Evolutionary conservation across 345 rosid species (phyloP).

Genomic region (Hibiscus mutabilis): DNA sequence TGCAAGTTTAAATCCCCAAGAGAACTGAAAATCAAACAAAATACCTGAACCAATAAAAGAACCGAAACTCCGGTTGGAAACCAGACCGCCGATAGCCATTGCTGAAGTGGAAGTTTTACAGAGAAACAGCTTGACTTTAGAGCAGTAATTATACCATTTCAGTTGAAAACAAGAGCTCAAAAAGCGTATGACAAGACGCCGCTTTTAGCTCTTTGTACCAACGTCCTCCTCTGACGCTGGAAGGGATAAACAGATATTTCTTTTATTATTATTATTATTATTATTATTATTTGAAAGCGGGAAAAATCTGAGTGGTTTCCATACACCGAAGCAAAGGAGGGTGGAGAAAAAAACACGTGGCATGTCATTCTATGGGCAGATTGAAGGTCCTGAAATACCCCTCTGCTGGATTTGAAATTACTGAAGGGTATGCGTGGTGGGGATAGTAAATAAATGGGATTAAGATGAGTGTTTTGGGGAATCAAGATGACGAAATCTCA

Average conservation of each 20-base stretch:
- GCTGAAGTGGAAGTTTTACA: constrained; percentile 3
- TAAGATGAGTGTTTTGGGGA: not conserved
- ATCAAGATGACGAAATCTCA: constrained; percentile 5
- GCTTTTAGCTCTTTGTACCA: not conserved
- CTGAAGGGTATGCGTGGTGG: not conserved
- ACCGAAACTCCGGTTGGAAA: constrained; percentile 60
- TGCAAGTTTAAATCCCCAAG: not conserved
- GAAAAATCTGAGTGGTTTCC: constrained; percentile 39
- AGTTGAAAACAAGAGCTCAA: constrained; percentile 16
- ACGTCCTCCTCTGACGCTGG: not conserved
- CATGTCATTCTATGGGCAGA: constrained; percentile 27
- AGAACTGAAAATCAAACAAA: not conserved
- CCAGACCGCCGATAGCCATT: constrained; percentile 82
- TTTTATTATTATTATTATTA: constrained; percentile 4
- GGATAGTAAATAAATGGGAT: not conserved
- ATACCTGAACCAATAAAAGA: constrained; percentile 59
- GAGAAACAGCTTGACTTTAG: constrained; percentile 17
- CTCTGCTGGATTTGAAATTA: not conserved
- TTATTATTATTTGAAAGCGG: constrained; percentile 35
- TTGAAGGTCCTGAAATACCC: constrained; percentile 17
- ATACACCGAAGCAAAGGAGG: constrained; percentile 34
- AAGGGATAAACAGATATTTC: constrained; percentile 29
- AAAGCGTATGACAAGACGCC: constrained; percentile 3
- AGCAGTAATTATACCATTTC: constrained; percentile 25
- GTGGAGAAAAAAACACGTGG: constrained; percentile 60